Percentiles rank a stretch among this genome's conserved stretches.
Conservation (phyloP, 2,329 filamentous ascomycete genomes). For the Onygenales sp. region DNA sequence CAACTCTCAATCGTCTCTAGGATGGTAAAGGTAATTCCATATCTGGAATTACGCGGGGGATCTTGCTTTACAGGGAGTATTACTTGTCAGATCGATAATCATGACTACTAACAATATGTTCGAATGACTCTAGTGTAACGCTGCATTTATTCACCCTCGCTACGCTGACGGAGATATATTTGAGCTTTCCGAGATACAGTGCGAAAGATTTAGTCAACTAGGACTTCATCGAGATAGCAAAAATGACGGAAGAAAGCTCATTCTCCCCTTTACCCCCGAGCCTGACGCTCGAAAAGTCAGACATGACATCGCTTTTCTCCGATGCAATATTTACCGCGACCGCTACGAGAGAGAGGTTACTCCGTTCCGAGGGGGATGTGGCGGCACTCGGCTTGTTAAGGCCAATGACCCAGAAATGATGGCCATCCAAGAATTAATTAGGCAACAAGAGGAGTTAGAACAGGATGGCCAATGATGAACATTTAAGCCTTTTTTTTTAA, state of each 20-base stretch:
- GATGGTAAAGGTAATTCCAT: background rate
- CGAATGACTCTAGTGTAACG: background rate
- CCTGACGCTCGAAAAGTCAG: background rate
- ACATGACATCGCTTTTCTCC: background rate
- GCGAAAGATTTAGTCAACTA: background rate
- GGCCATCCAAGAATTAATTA: too few relatives aligned
- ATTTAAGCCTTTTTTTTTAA: too few relatives aligned
- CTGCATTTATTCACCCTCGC: background rate
- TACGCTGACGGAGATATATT: background rate
- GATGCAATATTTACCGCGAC: constrained; percentile 3
- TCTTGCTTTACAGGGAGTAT: background rate
- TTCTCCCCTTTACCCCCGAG: background rate
- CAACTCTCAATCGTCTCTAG: too few relatives aligned
- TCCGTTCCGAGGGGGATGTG: background rate
- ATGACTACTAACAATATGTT: too few relatives aligned
- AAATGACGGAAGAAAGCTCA: background rate
- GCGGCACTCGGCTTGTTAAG: background rate
- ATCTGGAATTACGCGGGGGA: background rate
- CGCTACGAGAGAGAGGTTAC: constrained; percentile 1
- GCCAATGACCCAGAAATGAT: too few relatives aligned
- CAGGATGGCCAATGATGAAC: too few relatives aligned
- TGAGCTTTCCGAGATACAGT: background rate
- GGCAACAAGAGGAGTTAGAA: too few relatives aligned
- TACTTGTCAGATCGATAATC: background rate
- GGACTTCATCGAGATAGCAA: too few relatives aligned